Evolutionary conservation across 495 filamentous ascomycete species (phyloP).

Genomic region (Penicillium paradoxum): DNA sequence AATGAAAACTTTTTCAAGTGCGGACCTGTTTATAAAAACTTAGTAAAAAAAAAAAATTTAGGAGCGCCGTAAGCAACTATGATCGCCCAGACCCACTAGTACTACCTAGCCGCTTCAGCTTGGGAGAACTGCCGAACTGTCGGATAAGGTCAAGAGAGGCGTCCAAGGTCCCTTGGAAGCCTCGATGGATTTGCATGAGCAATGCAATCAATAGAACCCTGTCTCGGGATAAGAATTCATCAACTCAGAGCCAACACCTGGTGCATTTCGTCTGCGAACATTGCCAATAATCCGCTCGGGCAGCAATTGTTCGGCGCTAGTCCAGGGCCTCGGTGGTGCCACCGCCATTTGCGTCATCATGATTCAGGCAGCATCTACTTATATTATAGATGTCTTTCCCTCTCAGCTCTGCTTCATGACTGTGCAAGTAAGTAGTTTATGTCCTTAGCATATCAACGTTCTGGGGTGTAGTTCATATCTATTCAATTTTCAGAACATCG

Average conservation of each 20-base stretch:
- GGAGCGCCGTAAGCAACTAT: not conserved
- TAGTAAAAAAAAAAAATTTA: not conserved
- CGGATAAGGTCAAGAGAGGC: not conserved
- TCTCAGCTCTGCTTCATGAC: too few relatives aligned
- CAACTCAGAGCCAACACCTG: too few relatives aligned
- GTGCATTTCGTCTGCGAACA: too few relatives aligned
- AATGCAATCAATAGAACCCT: not conserved
- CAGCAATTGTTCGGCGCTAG: not conserved
- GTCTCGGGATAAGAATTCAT: too few relatives aligned
- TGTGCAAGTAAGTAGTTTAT: too few relatives aligned
- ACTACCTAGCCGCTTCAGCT: not conserved
- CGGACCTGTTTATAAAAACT: not conserved
- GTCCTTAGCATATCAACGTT: too few relatives aligned
- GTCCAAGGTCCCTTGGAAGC: not conserved
- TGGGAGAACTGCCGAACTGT: not conserved
- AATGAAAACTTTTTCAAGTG: not conserved
- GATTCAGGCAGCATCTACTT: not conserved
- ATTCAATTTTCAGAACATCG: too few relatives aligned
- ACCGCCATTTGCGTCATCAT: not conserved
- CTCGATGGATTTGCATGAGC: not conserved
- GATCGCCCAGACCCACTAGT: not conserved
- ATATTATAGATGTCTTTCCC: too few relatives aligned
- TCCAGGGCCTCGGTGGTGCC: not conserved
- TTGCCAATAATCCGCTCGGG: not conserved
- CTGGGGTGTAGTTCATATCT: too few relatives aligned